Evolutionary conservation across 2,329 filamentous ascomycete genomes (phyloP).

Genomic region (Hymenoscyphus scutula): DNA sequence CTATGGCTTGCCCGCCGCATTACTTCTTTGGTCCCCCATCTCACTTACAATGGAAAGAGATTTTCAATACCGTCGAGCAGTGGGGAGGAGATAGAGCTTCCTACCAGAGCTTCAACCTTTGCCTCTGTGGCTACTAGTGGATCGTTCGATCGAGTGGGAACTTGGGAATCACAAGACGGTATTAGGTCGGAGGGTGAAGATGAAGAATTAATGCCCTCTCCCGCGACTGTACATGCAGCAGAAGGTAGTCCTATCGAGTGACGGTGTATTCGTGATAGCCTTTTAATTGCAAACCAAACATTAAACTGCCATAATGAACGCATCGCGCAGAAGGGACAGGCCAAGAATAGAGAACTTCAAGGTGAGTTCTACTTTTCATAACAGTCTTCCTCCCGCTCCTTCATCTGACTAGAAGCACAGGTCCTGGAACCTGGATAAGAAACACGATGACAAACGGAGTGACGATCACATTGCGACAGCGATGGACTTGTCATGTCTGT

Average conservation of each 20-base stretch:
- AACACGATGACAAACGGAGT: background rate
- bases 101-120: slow-evolving; percentile 16
- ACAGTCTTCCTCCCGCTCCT: background rate
- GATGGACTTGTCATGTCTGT: no score
- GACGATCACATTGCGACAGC: no score
- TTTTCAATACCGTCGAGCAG: slow-evolving; percentile 11
- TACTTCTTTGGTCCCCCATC: slow-evolving; percentile 12
- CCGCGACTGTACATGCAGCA: slow-evolving; percentile 12
- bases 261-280: background rate
- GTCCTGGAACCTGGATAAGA: background rate
- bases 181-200: slow-evolving; percentile 20
- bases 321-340: background rate
- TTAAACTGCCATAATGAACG: background rate
- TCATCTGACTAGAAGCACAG: background rate
- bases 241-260: slow-evolving; percentile 11
- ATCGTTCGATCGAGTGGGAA: slow-evolving; percentile 10
- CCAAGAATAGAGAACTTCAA: background rate
- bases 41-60: slow-evolving; percentile 23
- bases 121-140: slow-evolving; percentile 15
- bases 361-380: background rate
- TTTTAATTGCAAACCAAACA: background rate
- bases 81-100: slow-evolving; percentile 1
- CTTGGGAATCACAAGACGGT: slow-evolving; percentile 17
- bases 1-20: slow-evolving; percentile 28
- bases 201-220: slow-evolving; percentile 21